These are phyloP conservation scores for Meredithiella fracta DNA, from an alignment of 2,329 filamentous ascomycete genomes.

Conservation along the genomic window DNA sequence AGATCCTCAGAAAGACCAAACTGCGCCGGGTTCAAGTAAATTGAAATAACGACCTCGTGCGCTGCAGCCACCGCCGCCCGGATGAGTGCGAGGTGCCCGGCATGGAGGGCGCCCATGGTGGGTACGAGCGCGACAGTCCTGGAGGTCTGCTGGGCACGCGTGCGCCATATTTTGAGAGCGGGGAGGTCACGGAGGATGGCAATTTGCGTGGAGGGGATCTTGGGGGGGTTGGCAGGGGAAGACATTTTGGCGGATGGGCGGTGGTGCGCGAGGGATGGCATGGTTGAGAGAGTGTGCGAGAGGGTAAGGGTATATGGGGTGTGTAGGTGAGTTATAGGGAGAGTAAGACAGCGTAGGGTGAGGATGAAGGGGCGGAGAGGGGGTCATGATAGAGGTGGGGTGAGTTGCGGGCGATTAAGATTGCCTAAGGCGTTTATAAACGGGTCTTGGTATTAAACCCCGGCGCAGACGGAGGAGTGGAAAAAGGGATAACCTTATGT, in stretches of 20 bases:
- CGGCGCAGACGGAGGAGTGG: not conserved
- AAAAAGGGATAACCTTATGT: not conserved
- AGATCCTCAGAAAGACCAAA: constrained; percentile 85
- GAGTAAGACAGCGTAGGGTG: not conserved
- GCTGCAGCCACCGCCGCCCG: constrained; percentile 70
- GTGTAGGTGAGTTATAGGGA: not conserved
- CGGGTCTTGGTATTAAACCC: not conserved
- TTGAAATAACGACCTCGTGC: constrained; percentile 72
- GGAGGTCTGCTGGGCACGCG: not conserved
- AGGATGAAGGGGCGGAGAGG: not conserved
- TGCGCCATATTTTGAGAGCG: not conserved
- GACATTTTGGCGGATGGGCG: not conserved
- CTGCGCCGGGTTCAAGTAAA: constrained; percentile 94
- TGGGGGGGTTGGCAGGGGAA: not conserved
- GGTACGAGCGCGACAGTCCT: constrained; percentile 69
- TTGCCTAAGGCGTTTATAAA: not conserved
- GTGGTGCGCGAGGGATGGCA: not conserved
- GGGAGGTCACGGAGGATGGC: not conserved
- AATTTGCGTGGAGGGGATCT: not conserved
- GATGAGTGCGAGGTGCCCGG: constrained; percentile 74
- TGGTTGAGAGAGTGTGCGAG: not conserved
- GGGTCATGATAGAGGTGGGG: not conserved
- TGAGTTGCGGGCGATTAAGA: not conserved
- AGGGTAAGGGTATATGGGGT: not conserved
- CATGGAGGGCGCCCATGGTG: constrained; percentile 95